Evolutionary conservation across 2,329 filamentous ascomycete species (phyloP).

Genomic region (Calonectria fujianensis): DNA sequence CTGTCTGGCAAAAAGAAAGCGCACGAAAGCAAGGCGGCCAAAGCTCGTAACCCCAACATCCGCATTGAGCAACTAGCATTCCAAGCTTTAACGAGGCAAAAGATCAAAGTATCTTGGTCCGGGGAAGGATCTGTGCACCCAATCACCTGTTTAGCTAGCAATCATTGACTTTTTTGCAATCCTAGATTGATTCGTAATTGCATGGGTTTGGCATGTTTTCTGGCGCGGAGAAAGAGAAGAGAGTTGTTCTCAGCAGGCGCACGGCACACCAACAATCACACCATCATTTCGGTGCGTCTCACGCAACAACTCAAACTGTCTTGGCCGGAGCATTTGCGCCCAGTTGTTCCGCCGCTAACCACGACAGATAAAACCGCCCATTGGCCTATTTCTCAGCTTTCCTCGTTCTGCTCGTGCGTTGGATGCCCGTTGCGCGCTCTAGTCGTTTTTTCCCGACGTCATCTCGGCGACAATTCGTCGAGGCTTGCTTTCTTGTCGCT

Average conservation of each 20-base stretch:
- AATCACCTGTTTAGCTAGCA: neutral
- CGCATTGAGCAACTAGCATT: neutral
- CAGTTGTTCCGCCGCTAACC: neutral
- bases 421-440: neutral
- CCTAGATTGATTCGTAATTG: neutral
- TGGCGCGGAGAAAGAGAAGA: neutral
- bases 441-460: neutral
- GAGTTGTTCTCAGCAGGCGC: neutral
- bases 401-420: neutral
- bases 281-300: neutral
- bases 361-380: neutral
- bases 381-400: neutral
- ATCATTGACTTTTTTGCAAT: neutral
- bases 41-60: neutral
- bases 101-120: neutral
- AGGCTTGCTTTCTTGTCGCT: neutral
- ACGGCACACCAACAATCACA: constrained; percentile 1
- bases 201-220: neutral
- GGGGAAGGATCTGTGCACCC: neutral
- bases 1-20: neutral
- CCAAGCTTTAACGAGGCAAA: neutral
- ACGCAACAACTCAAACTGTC: neutral
- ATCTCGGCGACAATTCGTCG: neutral
- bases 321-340: neutral
- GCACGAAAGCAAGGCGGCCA: neutral